These are phyloP conservation scores for Triticum timopheevii DNA, from an alignment of 176 grass and related monocot species.

Conservation along the genomic window DNA sequence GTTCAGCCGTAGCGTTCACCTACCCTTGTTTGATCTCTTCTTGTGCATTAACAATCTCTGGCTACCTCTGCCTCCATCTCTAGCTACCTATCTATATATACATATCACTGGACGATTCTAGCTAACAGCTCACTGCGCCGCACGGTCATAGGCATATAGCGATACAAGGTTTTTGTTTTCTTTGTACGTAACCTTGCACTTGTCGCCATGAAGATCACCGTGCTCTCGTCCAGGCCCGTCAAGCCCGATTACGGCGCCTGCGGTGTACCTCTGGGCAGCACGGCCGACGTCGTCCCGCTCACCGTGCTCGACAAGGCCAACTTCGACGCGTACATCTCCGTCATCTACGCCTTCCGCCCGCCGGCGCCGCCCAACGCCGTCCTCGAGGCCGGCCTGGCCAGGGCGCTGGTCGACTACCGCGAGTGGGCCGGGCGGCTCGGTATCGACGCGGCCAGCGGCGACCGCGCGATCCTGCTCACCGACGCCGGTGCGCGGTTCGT, in stretches of 20 bases:
- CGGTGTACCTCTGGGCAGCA: neutral
- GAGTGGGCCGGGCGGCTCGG: constrained; percentile 28
- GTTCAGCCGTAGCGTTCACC: neutral
- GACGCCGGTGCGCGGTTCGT: neutral
- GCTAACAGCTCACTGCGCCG: too few species aligned
- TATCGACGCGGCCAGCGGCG: neutral
- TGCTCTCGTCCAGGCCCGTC: neutral
- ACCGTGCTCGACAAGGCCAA: constrained; percentile 22
- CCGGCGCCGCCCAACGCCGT: neutral
- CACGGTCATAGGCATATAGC: neutral
- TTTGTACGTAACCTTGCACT: neutral
- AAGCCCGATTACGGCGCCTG: neutral
- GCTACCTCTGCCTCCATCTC: neutral
- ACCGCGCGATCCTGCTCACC: constrained; percentile 1
- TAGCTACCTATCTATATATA: too few species aligned
- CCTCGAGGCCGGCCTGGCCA: neutral
- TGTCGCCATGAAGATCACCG: constrained; percentile 4
- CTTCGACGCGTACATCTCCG: constrained; percentile 21
- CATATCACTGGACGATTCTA: too few species aligned
- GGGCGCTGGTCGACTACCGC: neutral
- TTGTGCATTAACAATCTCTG: neutral
- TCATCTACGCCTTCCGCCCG: constrained; percentile 31
- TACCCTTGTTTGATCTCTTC: neutral
- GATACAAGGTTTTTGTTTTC: neutral
- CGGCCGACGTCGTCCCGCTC: neutral